Percentiles rank a stretch among this genome's conserved stretches.
Evolutionary conservation across 768 basidiomycete genomes (phyloP).

Genomic region (Antrodiella citrinella): DNA sequence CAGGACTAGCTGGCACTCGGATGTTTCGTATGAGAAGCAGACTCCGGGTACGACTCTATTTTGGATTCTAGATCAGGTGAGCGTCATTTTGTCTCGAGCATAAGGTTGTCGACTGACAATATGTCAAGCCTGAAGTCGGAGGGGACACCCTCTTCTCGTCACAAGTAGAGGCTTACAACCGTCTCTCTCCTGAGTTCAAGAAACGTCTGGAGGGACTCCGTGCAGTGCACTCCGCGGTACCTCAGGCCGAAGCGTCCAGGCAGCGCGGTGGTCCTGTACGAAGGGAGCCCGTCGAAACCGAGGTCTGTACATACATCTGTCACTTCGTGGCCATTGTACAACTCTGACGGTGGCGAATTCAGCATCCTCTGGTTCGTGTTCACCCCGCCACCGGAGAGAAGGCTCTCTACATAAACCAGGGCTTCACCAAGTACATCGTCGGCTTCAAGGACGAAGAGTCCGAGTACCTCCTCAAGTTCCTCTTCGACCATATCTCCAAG

Average conservation of each 20-base stretch:
- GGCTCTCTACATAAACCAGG: constrained; percentile 49
- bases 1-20: constrained; percentile 45
- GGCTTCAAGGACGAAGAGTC: constrained; percentile 49
- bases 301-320: constrained; percentile 18
- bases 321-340: not conserved
- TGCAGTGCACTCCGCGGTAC: constrained; percentile 48
- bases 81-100: too few relatives aligned
- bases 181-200: constrained; percentile 49
- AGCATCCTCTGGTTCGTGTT: constrained; percentile 48
- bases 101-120: too few relatives aligned
- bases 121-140: constrained; percentile 21
- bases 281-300: constrained; percentile 26
- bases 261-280: constrained; percentile 38
- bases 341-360: not conserved
- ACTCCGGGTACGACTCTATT: constrained; percentile 50
- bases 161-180: constrained; percentile 51
- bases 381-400: constrained; percentile 61
- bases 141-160: constrained; percentile 53
- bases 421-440: constrained; percentile 46
- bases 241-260: constrained; percentile 34
- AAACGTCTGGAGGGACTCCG: constrained; percentile 48
- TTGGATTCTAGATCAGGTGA: constrained; percentile 40
- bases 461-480: constrained; percentile 45
- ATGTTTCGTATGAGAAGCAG: constrained; percentile 51
- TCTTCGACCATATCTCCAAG: constrained; percentile 44